These are phyloP conservation scores for Acacia crassicarpa DNA, from an alignment of 306 rosid genomes.

Conservation along the genomic window DNA sequence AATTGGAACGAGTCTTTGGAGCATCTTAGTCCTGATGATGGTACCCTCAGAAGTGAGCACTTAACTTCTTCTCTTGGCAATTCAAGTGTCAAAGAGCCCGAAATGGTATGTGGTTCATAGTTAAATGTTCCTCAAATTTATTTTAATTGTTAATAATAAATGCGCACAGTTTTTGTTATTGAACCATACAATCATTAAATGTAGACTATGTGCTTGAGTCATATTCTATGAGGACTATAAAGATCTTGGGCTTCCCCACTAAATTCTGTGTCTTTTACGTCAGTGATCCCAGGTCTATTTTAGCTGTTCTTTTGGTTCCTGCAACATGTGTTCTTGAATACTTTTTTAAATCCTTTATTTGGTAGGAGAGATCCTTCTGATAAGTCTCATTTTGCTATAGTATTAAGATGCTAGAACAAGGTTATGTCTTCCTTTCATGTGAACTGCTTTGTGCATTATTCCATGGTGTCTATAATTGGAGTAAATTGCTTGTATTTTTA, in stretches of 20 bases:
- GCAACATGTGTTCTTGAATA: not conserved
- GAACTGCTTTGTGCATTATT: not conserved
- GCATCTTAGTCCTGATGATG: constrained; percentile 44
- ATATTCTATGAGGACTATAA: not conserved
- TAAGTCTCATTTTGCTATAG: not conserved
- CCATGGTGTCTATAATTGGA: not conserved
- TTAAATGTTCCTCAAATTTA: constrained; percentile 19
- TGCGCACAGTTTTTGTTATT: constrained; percentile 14
- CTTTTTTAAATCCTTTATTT: not conserved
- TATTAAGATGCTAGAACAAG: not conserved
- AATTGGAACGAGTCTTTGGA: constrained; percentile 46
- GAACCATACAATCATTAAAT: not conserved
- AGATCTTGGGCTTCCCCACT: not conserved
- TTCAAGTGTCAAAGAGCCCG: constrained; percentile 36
- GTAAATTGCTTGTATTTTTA: not conserved
- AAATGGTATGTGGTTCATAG: constrained; percentile 50
- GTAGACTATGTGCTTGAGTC: not conserved
- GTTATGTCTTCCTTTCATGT: not conserved
- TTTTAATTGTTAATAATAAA: constrained; percentile 26
- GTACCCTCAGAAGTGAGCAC: constrained; percentile 35
- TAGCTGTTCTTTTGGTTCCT: not conserved
- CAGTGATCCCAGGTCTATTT: not conserved
- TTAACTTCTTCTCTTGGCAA: constrained; percentile 44
- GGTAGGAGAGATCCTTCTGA: not conserved
- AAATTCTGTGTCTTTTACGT: not conserved